Base-by-base conservation (phyloP, 148 eudicot genomes). In the Camellia sinensis region DNA sequence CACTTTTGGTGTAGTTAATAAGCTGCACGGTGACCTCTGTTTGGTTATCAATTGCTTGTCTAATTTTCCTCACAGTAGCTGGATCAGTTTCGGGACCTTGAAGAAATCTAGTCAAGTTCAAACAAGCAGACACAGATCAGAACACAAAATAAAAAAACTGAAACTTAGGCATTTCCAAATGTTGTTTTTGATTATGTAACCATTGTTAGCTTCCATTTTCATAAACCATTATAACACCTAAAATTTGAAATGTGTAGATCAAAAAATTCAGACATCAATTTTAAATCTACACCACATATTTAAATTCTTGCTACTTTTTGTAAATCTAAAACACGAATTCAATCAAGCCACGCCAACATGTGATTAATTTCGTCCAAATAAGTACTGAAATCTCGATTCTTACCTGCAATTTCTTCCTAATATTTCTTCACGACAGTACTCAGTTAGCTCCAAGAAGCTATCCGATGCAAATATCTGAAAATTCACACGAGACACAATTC, bases 61-160 rank as follows among this genome's bases (percentile, higher is more conserved):
- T 91, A 73, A 97, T 94, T 87, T 97, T 97, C 81, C 83, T 91
- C 67, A 97, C 99, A 2, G 97, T 91, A 3, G 85, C 89, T 59
- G 96, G 99, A 87, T 97, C 97, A 78, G 99, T 97, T 90, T 97
- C 99, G 17, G 98, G 98, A 40, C 99, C 99, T 88, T 94, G 98
- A 75, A 97, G 97, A 85, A 97, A 97, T 87, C 97, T 97, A 77
- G 66, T 77, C 18, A 64, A 79, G 65, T 76, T 62, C 65, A 11
- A 22, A 60, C 46, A 63, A 46, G 21, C 56, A 52, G 46, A 37
- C 53, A 67, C 37, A 74, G 53, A 22, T 41, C 29, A 67, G 45
- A 48, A 50, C 15, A 37, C 13, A 62, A 74, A 48, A 41, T 10
- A 74, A 29, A 29, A 29, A 29, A 44, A 45, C 6, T 17, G 17